Evolutionary conservation across 495 filamentous ascomycete species (phyloP).

Genomic region (Pseudoneurospora amorphoporcata): DNA sequence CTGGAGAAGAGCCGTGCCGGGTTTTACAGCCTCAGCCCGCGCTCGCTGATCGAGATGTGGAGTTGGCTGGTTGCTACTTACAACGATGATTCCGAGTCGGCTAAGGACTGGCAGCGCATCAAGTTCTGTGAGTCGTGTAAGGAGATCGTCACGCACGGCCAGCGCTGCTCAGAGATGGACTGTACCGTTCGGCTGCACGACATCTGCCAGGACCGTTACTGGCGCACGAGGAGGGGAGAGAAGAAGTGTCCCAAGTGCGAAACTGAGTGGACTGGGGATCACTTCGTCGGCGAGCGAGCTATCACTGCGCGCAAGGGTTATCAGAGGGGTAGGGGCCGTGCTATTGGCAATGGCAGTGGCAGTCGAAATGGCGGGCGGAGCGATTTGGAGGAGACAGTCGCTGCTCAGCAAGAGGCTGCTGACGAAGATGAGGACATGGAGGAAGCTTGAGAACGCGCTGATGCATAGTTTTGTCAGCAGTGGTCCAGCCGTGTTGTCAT

Average conservation of each 20-base stretch:
- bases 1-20: constrained; percentile 59
- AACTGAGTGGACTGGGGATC: constrained; percentile 58
- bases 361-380: constrained; percentile 12
- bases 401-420: constrained; percentile 11
- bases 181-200: constrained; percentile 70
- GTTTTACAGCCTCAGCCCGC: constrained; percentile 63
- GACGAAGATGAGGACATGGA: constrained; percentile 19
- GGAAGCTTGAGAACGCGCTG: background rate
- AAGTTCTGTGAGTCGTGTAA: constrained; percentile 84
- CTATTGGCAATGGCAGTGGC: background rate
- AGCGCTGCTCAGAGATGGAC: constrained; percentile 60
- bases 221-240: constrained; percentile 42
- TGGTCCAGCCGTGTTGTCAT: background rate
- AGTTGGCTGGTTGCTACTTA: constrained; percentile 76
- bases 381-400: constrained; percentile 14
- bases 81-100: constrained; percentile 53
- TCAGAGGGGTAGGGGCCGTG: constrained; percentile 25
- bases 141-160: constrained; percentile 81
- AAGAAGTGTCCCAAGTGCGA: constrained; percentile 68
- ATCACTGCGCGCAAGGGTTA: constrained; percentile 41
- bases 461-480: background rate
- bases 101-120: constrained; percentile 54
- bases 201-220: constrained; percentile 63
- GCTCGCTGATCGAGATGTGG: constrained; percentile 75
- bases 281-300: constrained; percentile 76